These are phyloP conservation scores for Citrus glauca DNA, from an alignment of 345 rosid species.

Conservation along the genomic window DNA sequence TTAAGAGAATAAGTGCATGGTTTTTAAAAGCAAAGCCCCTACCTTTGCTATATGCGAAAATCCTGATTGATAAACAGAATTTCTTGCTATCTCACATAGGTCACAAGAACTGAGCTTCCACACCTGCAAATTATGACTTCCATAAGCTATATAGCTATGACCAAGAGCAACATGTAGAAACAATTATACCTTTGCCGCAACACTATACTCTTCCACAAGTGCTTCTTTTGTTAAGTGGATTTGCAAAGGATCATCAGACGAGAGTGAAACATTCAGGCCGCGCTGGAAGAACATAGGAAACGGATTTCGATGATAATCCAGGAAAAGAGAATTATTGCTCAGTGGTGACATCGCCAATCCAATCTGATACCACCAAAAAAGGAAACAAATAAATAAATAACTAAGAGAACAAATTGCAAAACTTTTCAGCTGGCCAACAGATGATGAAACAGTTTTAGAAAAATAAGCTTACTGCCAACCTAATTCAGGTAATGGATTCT, in stretches of 20 bases:
- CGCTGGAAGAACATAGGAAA: conserved; percentile 48
- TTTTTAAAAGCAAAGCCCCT: neutral
- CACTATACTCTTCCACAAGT: conserved; percentile 53
- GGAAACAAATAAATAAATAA: neutral
- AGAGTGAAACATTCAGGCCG: conserved; percentile 51
- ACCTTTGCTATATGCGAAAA: conserved; percentile 46
- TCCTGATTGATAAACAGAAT: conserved; percentile 53
- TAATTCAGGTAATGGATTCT: neutral
- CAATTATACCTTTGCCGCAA: conserved; percentile 46
- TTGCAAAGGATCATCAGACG: conserved; percentile 53
- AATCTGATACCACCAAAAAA: conserved; percentile 21
- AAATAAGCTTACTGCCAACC: neutral
- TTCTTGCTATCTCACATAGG: conserved; percentile 57
- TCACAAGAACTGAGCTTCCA: conserved; percentile 57
- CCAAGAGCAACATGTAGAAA: neutral
- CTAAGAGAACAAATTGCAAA: neutral
- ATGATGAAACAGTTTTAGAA: neutral
- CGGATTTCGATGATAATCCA: conserved; percentile 50
- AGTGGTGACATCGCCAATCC: conserved; percentile 55
- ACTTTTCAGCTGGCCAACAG: neutral
- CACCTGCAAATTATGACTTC: conserved; percentile 25
- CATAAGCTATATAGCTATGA: neutral
- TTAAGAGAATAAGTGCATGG: neutral
- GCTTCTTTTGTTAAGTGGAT: conserved; percentile 57
- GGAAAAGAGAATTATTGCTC: conserved; percentile 57